These are phyloP conservation scores for Piloderma croceum DNA, from an alignment of 768 basidiomycete species.

Conservation along the genomic window DNA sequence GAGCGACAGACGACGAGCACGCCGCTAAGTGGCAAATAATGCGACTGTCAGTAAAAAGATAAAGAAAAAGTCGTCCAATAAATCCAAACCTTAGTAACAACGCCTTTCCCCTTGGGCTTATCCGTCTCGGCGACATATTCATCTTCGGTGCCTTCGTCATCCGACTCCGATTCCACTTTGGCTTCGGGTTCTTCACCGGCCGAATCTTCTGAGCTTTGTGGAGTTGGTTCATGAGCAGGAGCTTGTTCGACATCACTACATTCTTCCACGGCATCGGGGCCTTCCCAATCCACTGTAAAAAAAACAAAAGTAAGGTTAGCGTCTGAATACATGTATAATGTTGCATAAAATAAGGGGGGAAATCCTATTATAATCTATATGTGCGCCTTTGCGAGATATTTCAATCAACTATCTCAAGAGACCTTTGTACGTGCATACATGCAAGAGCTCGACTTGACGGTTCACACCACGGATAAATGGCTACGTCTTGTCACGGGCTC, in stretches of 20 bases:
- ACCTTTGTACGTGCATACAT: too few species aligned
- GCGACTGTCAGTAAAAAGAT: constrained; percentile 7
- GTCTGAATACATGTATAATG: too few species aligned
- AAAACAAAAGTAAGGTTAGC: constrained; percentile 24
- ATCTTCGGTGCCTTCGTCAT: constrained; percentile 67
- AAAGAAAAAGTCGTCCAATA: constrained; percentile 5
- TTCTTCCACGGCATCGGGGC: constrained; percentile 51
- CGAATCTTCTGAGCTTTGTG: constrained; percentile 17
- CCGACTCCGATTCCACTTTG: constrained; percentile 44
- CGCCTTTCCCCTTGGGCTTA: constrained; percentile 28
- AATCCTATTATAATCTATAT: too few species aligned
- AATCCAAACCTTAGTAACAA: constrained; percentile 44
- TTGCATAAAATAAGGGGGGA: too few species aligned
- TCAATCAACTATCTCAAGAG: too few species aligned
- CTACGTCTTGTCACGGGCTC: too few species aligned
- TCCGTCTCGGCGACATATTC: constrained; percentile 57
- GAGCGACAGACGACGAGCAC: constrained; percentile 22
- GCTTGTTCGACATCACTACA: constrained; percentile 16
- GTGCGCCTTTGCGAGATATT: too few species aligned
- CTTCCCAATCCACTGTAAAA: constrained; percentile 69
- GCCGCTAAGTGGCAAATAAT: constrained; percentile 34
- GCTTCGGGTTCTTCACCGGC: constrained; percentile 12
- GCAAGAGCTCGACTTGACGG: too few species aligned
- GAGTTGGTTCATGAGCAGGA: constrained; percentile 18
- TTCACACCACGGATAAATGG: too few species aligned